These are phyloP conservation scores for Pyrenochaeta sp. DNA, from an alignment of 2,329 filamentous ascomycete genomes.

Conservation along the genomic window DNA sequence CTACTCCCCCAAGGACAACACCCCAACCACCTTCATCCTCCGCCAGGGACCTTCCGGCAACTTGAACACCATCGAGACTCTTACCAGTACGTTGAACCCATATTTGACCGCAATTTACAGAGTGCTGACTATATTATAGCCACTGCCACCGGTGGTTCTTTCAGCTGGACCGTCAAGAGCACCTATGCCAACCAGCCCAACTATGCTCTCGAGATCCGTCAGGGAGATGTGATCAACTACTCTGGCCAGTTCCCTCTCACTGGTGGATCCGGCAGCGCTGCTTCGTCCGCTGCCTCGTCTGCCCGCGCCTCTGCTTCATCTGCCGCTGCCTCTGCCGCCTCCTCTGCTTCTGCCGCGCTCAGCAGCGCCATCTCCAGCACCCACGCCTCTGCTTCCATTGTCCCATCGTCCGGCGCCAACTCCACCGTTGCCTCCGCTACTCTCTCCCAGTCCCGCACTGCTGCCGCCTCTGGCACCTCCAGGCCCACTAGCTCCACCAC, in stretches of 20 bases:
- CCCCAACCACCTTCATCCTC: conserved; percentile 64
- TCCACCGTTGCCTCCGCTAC: conserved; percentile 37
- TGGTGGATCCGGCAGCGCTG: conserved; percentile 40
- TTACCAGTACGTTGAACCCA: conserved; percentile 57
- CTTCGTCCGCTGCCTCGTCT: conserved; percentile 26
- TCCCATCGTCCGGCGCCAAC: conserved; percentile 30
- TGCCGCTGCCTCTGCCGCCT: conserved; percentile 19
- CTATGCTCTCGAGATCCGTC: conserved; percentile 68
- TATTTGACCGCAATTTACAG: not conserved
- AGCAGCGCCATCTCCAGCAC: conserved; percentile 31
- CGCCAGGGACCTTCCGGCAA: conserved; percentile 61
- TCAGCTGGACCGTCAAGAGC: conserved; percentile 60
- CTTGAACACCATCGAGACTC: conserved; percentile 59
- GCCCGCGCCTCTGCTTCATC: conserved; percentile 28
- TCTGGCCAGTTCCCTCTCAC: conserved; percentile 58
- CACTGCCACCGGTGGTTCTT: conserved; percentile 56
- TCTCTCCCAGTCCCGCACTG: conserved; percentile 26
- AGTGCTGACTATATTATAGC: conserved; percentile 37
- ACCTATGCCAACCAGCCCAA: conserved; percentile 55
- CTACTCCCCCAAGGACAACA: conserved; percentile 55
- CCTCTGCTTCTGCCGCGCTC: conserved; percentile 25
- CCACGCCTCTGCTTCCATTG: conserved; percentile 31
- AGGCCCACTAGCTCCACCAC: conserved; percentile 24
- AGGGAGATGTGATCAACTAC: conserved; percentile 64
- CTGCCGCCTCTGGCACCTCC: conserved; percentile 19